Base-by-base conservation (phyloP, 495 filamentous ascomycete species). In the Annulohypoxylon maeteangense region DNA sequence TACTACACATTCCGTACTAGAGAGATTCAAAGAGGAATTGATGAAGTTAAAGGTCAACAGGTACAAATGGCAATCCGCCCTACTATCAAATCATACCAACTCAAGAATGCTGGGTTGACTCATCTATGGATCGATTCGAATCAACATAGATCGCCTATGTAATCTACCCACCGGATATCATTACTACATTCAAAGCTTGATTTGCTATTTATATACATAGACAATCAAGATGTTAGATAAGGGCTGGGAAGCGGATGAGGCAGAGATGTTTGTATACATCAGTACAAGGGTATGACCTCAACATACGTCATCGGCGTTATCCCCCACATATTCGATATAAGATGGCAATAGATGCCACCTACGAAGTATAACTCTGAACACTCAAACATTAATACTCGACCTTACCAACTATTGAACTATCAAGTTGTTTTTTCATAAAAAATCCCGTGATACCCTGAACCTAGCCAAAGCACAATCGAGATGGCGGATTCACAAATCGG, bases 401-500 rank as follows among this genome's bases (percentile, higher is more conserved):
- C 34, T 20, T 23, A 25, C 12, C 29, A 31, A 54, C 4, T 20
- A 25, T 34, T n/a, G 25, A 14, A 16, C 2, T 22, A 47, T 7
- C 31, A 40, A 16, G 7, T 27, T 8, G 27, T 16, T n/a, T 18
- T 18, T 31, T 16, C 7, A 12, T 38, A 38, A 53, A 36, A 34
- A n/a, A 11, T 12, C 23, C 25, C 29, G 56, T n/a, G 44, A 65
- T 44, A 62, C 42, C 56, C 42, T 18, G 40, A 45, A 31, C 29
- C 44, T 7, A 32, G 4, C 22, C 8, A 54, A 51, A 25, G 8
- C n/a, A 18, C 45, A 34, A 51, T 12, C 54, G 72, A 72, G 23
- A 72, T 76, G 75, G 61, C 72, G 10, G 72, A 75, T 62, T 72
- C 68, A 11, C 65, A 42, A 67, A 51, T 40, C 31, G 53, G 47